Evolutionary conservation across 768 basidiomycete genomes (phyloP).

Genomic region (Sistotremastrum niveocremeum): DNA sequence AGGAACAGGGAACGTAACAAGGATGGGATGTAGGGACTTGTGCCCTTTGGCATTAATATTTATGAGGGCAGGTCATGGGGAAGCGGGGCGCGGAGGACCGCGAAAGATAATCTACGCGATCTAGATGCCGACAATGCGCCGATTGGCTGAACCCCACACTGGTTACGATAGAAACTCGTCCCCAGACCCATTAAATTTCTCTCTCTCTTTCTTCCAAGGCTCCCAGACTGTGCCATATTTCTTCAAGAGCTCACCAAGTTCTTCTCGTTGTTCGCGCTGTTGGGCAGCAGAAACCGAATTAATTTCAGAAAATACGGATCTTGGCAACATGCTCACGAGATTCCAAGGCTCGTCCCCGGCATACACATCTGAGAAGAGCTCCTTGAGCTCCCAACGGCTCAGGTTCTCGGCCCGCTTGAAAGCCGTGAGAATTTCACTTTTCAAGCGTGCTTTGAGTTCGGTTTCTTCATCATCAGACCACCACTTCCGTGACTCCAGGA

Average conservation of each 20-base stretch:
- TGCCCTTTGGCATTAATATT: too few relatives aligned
- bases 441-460: slow-evolving; percentile 51
- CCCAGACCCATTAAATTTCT: slow-evolving; percentile 62
- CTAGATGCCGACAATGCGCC: too few relatives aligned
- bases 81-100: too few relatives aligned
- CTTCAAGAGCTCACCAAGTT: slow-evolving; percentile 54
- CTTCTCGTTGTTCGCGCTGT: slow-evolving; percentile 74
- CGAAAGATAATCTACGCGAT: too few relatives aligned
- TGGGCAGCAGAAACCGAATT: slow-evolving; percentile 2
- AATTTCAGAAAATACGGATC: not conserved
- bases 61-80: too few relatives aligned
- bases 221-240: slow-evolving; percentile 85
- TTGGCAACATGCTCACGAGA: slow-evolving; percentile 35
- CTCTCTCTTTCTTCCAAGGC: slow-evolving; percentile 71
- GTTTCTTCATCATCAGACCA: slow-evolving; percentile 71
- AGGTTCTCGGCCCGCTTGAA: slow-evolving; percentile 67
- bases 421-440: slow-evolving; percentile 59
- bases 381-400: slow-evolving; percentile 54
- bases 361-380: slow-evolving; percentile 82
- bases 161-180: slow-evolving; percentile 29
- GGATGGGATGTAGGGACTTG: too few relatives aligned
- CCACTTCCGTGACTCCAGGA: slow-evolving; percentile 73
- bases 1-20: too few relatives aligned
- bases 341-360: slow-evolving; percentile 78
- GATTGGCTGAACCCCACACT: too few relatives aligned